phyloP scores from a whole-genome alignment of 176 grass and related monocot species.

The sorghum (Sorghum bicolor) region DNA sequence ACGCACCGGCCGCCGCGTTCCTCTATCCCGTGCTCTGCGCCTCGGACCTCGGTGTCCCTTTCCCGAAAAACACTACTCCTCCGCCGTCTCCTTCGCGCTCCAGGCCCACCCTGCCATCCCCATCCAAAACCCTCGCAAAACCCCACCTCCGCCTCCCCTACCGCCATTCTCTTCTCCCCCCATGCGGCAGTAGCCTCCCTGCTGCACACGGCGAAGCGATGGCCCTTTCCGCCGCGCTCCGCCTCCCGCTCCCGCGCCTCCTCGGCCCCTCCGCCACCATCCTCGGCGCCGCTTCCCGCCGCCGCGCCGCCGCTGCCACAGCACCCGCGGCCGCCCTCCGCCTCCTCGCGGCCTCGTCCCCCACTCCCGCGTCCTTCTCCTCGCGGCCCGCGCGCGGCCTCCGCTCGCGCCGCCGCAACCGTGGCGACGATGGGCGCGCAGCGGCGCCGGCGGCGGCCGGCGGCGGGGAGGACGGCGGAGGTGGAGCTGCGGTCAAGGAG shows the following conservation, averaged over 20 bases:
- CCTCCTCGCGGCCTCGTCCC: conserved; percentile 33
- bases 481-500: conserved; percentile 39
- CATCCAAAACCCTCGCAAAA: conserved; percentile 59
- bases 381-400: background rate
- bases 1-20: background rate
- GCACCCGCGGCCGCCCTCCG: conserved; percentile 24
- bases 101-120: background rate
- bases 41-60: background rate
- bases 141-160: conserved; percentile 17
- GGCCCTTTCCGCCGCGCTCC: conserved; percentile 58
- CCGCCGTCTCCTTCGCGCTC: background rate
- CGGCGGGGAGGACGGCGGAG: conserved; percentile 20
- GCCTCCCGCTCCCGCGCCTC: conserved; percentile 51
- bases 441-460: conserved; percentile 3
- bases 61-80: background rate
- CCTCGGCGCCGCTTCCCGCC: conserved; percentile 32
- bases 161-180: background rate
- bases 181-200: conserved; percentile 14
- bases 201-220: conserved; percentile 19
- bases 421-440: background rate
- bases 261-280: conserved; percentile 19
- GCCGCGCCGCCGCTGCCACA: conserved; percentile 2
- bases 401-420: conserved; percentile 19
- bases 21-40: conserved; percentile 7
- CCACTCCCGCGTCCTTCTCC: background rate